Conservation (phyloP, 2,329 filamentous ascomycete species). For the Neonectria neomacrospora region DNA sequence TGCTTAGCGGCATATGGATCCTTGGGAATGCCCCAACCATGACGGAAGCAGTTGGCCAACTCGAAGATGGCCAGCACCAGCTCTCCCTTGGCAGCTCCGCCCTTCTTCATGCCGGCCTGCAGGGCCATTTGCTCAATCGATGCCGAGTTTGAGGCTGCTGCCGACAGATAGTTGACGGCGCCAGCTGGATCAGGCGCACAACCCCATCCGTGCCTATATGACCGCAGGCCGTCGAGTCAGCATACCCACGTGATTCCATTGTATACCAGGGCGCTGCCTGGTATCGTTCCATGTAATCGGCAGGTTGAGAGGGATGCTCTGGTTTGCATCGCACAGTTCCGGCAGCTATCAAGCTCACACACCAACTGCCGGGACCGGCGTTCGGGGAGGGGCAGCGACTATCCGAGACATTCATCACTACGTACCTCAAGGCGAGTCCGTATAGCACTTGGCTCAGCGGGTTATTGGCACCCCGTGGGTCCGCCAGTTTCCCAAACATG, state of each 20-base stretch:
- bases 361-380: slow-evolving; percentile 1
- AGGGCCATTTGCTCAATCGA: slow-evolving; percentile 87
- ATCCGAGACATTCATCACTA: slow-evolving; percentile 34
- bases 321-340: neutral
- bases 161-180: slow-evolving; percentile 86
- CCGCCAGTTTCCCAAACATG: slow-evolving; percentile 85
- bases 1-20: slow-evolving; percentile 86
- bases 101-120: slow-evolving; percentile 88
- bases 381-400: neutral
- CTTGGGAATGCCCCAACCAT: slow-evolving; percentile 91
- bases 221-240: slow-evolving; percentile 29
- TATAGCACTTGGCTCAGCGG: slow-evolving; percentile 96
- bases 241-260: slow-evolving; percentile 15
- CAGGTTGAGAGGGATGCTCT: neutral
- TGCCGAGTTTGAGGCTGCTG: slow-evolving; percentile 90
- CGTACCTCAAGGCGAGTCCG: slow-evolving; percentile 86
- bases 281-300: slow-evolving; percentile 1
- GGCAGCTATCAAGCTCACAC: neutral
- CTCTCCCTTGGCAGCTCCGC: slow-evolving; percentile 94
- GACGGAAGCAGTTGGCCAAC: slow-evolving; percentile 89
- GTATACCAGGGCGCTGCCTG: slow-evolving; percentile 15
- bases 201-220: slow-evolving; percentile 88
- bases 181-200: slow-evolving; percentile 76
- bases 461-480: slow-evolving; percentile 87
- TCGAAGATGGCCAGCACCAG: slow-evolving; percentile 97